Evolutionary conservation across 352 stramenopile species (phyloP), one percentile per base, ranked within the genome.

Genomic region (Phytophthora cryptogea): DNA sequence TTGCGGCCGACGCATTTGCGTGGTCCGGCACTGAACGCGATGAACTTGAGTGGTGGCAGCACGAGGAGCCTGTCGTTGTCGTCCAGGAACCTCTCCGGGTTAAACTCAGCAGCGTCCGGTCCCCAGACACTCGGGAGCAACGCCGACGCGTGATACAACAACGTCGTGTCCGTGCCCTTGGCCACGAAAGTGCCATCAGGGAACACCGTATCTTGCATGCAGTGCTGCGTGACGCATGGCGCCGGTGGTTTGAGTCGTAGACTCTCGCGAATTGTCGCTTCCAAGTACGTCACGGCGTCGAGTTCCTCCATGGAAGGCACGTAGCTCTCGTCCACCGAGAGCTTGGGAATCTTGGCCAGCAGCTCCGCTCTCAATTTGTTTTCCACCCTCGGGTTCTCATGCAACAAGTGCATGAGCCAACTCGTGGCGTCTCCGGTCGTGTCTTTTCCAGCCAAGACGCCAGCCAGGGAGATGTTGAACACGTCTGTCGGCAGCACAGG

Each of bases 361-460:
- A 86, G 27, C 41, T 80, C 64, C 0, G 52, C 35, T 33, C 59
- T 43, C 20, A 83, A 36, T 14, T 67, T 72, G 20, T 58, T 52
- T 58, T 78, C 64, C 5, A 86, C 72, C n/a, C 76, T 20, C 0
- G 76, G 80, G 39, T 90, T 76, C 23, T 78, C 61, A 39, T 69
- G 55, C 35, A 92, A 45, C 47, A 83, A 57, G 44, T 86, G 85
- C 49, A 91, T 66, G 14, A 88, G 32, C 82, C 82, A 92, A 23
- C 66, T 76, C 9, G 78, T 59, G 1, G 68, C 60, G 39, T 71
- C 64, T 30, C 52, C 63, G 16, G 83, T 88, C 0, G 84, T 91
- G 66, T 93, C 83, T 43, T 80, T 71, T 0, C 84, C 84, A 17
- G 80, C 84, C 32, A 92, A 66, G 7, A 91, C 44, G 8, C 87